Percentiles rank a stretch among this genome's conserved stretches.
Conservation (phyloP, 176 grass and related monocot genomes). For the Oryza meyeriana region DNA sequence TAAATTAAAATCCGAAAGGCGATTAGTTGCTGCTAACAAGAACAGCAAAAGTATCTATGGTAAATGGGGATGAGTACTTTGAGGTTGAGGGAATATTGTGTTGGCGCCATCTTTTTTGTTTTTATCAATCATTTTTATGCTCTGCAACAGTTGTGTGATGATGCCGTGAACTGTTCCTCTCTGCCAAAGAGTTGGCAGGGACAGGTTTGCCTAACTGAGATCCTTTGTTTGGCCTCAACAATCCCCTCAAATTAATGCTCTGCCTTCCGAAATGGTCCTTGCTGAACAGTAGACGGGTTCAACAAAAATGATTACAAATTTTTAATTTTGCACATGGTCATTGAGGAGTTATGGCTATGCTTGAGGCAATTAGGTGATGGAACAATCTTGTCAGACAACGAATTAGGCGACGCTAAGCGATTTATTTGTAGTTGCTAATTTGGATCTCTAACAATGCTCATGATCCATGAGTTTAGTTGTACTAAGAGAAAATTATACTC, state of each 20-base stretch:
- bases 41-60: neutral
- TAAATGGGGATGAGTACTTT: neutral
- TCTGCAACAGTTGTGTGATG: neutral
- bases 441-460: neutral
- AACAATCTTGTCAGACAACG: too few species aligned
- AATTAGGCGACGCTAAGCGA: neutral
- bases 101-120: conserved; percentile 1
- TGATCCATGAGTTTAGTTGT: neutral
- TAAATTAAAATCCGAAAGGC: neutral
- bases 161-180: neutral
- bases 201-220: conserved; percentile 15
- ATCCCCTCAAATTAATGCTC: neutral
- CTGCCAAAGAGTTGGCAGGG: conserved; percentile 12
- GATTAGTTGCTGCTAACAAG: neutral
- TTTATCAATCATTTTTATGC: neutral
- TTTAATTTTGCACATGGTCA: neutral
- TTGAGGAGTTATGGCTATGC: neutral
- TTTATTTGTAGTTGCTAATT: neutral
- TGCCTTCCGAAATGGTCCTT: neutral
- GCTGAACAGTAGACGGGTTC: neutral
- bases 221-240: conserved; percentile 11
- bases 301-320: neutral
- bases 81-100: neutral
- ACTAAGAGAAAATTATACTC: neutral
- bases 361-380: neutral